Percentiles rank a stretch among this genome's conserved stretches.
These are phyloP conservation scores for Musa beccarii DNA, from an alignment of 176 grass and related monocot species.

Conservation along the genomic window DNA sequence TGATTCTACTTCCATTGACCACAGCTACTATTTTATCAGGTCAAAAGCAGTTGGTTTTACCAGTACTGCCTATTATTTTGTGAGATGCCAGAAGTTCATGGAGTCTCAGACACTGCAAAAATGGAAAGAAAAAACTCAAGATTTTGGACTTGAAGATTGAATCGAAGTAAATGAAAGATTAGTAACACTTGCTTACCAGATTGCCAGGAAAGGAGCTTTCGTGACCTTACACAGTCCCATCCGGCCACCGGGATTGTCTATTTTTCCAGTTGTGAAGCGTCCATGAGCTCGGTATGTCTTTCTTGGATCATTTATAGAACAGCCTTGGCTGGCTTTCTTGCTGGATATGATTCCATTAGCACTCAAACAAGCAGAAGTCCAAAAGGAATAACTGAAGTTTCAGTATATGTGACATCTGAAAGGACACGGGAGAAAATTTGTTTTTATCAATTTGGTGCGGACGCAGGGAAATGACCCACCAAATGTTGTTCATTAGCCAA, in stretches of 20 bases:
- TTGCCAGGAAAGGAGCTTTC: neutral
- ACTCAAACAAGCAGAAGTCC: neutral
- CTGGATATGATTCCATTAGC: neutral
- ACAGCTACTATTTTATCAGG: neutral
- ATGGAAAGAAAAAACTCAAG: neutral
- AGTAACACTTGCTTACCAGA: neutral
- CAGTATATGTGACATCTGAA: neutral
- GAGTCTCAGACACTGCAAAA: neutral
- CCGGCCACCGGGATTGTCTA: neutral
- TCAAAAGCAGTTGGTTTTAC: no score
- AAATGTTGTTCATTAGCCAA: neutral
- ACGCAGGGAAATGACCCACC: neutral
- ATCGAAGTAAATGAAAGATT: neutral
- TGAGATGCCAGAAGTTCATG: neutral
- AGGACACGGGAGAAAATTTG: neutral
- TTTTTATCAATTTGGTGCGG: neutral
- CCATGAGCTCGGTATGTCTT: neutral
- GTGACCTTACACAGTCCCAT: neutral
- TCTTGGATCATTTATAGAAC: neutral
- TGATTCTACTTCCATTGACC: neutral
- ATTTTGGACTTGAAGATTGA: neutral
- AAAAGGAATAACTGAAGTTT: neutral
- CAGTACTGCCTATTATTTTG: neutral
- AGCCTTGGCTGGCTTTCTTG: neutral
- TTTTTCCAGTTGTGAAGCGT: neutral